Conservation (phyloP, 768 basidiomycete genomes). For the Russula virescens region DNA sequence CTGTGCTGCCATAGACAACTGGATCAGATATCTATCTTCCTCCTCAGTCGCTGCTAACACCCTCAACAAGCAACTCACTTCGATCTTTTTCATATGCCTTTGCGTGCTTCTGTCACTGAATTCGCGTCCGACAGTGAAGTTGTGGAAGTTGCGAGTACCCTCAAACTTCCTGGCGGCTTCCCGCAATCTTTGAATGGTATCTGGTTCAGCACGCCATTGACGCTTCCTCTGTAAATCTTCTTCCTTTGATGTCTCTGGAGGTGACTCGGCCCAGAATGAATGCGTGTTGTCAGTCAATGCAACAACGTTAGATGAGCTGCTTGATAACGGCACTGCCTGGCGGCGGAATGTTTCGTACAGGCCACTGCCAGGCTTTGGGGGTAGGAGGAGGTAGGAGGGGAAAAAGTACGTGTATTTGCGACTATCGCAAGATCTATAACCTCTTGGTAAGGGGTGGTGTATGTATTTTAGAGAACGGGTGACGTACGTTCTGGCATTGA, state of each 20-base stretch:
- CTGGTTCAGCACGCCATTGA: constrained; percentile 56
- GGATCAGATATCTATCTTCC: constrained; percentile 66
- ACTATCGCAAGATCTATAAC: constrained; percentile 80
- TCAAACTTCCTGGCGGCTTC: constrained; percentile 57
- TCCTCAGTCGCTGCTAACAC: neutral
- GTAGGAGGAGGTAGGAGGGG: constrained; percentile 87
- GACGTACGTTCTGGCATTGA: constrained; percentile 67
- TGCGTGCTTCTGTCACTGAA: constrained; percentile 77
- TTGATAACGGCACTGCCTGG: constrained; percentile 30
- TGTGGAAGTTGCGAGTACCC: constrained; percentile 96
- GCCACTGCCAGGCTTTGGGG: constrained; percentile 73
- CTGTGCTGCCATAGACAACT: constrained; percentile 82
- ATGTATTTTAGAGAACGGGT: neutral
- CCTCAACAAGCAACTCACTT: constrained; percentile 41
- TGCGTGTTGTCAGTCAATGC: constrained; percentile 32
- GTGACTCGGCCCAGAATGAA: constrained; percentile 55
- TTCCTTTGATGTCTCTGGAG: constrained; percentile 37
- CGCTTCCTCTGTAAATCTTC: constrained; percentile 65
- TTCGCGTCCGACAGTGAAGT: constrained; percentile 88
- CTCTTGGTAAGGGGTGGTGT: neutral
- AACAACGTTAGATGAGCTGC: constrained; percentile 13
- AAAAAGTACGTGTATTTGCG: constrained; percentile 97
- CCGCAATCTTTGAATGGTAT: constrained; percentile 53
- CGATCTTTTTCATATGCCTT: constrained; percentile 83
- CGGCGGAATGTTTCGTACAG: constrained; percentile 44